Conservation (phyloP, 2,329 filamentous ascomycete genomes). For the Botrytis aclada region DNA sequence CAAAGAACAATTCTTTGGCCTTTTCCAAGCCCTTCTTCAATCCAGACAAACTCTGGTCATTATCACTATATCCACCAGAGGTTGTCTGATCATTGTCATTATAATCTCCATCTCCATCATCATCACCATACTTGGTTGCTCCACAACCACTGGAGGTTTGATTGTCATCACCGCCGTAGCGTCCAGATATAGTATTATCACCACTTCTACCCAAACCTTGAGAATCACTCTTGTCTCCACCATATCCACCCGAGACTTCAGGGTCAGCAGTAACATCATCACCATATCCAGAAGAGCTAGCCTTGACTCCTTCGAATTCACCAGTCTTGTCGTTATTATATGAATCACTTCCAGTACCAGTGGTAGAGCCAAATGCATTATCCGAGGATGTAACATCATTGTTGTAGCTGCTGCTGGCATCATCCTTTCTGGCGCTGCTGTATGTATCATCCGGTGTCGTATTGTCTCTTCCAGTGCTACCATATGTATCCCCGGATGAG, state of each 20-base stretch:
- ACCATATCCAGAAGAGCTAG: background rate
- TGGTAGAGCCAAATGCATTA: background rate
- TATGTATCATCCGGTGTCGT: background rate
- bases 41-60: background rate
- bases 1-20: background rate
- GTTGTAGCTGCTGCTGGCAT: background rate
- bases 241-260: background rate
- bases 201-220: background rate
- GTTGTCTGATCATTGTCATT: background rate
- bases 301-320: background rate
- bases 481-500: background rate
- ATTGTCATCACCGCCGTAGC: background rate
- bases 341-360: background rate
- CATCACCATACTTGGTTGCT: background rate
- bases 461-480: background rate
- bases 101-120: background rate
- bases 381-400: background rate
- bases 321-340: background rate
- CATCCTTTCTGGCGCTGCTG: background rate
- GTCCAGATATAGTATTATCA: background rate
- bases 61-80: constrained; percentile 1
- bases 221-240: background rate
- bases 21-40: constrained; percentile 11
- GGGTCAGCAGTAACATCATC: background rate
- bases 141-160: background rate